Percentiles rank a stretch among this genome's conserved stretches.
Evolutionary conservation across 441 rosid species (phyloP).

Genomic region (Populus hybrid): DNA sequence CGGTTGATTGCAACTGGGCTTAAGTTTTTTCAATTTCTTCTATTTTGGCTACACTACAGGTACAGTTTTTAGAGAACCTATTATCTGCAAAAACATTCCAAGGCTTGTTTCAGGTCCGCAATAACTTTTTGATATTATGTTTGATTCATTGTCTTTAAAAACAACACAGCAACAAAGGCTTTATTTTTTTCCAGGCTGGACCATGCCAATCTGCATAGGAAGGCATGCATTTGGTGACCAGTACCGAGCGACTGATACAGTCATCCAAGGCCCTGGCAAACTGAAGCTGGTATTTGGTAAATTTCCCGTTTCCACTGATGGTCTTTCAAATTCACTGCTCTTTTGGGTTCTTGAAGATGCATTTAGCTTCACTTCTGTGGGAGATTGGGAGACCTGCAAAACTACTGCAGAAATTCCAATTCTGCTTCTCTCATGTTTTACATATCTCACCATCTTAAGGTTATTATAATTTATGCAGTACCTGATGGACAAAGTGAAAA

Average conservation of each 20-base stretch:
- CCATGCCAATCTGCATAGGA: conserved; percentile 92
- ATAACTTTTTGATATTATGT: conserved; percentile 7
- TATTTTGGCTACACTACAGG: conserved; percentile 40
- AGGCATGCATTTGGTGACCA: conserved; percentile 98
- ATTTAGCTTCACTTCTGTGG: neutral
- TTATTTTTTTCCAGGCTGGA: conserved; percentile 62
- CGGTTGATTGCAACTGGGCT: neutral
- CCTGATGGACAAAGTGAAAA: conserved; percentile 51
- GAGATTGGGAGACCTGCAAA: neutral
- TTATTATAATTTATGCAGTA: conserved; percentile 34
- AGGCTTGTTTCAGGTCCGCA: conserved; percentile 71
- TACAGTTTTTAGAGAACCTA: conserved; percentile 23
- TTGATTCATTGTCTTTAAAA: neutral
- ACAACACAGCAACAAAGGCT: neutral
- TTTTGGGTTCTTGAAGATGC: neutral
- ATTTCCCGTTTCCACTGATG: neutral
- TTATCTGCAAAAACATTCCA: conserved; percentile 77
- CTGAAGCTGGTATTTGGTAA: conserved; percentile 76
- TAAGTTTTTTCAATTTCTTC: neutral
- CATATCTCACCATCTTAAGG: conserved; percentile 10
- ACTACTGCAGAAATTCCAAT: neutral
- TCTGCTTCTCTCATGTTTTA: too few relatives aligned
- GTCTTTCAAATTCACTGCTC: neutral
- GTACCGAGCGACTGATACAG: conserved; percentile 77
- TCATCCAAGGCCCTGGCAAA: conserved; percentile 70